Evolutionary conservation across 768 basidiomycete genomes (phyloP), one percentile per base, ranked within the genome.

Genomic region (Suillus weaverae): DNA sequence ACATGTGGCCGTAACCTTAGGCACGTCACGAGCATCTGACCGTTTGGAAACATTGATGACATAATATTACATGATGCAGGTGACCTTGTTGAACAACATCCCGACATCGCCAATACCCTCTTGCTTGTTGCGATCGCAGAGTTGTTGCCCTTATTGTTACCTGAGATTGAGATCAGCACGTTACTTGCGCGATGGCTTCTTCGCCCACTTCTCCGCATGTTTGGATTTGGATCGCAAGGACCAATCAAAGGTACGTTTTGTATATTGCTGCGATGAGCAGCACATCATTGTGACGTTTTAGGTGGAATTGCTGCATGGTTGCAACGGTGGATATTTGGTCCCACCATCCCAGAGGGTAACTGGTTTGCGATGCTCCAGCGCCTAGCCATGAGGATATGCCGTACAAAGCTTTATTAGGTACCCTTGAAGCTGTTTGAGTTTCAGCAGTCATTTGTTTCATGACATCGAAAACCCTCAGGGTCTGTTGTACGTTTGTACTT

Each of bases 141-240:
- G 48, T 26, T 50, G 14, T 50, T 2, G 2, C 46, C 46, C 5
- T 48, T 48, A 22, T 22, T 48, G 46, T 26, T 50, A 18, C 30
- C 70, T 11, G 43, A 71, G 11, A 16, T 22, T 5, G 41, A 70
- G 3, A 22, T 55, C 0, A 2, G 35, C 4, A 11, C 76, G 41
- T 60, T 79, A 61, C 64, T 79, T 4, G 75, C 78, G 59, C 53
- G 44, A 26, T 71, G 66, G 68, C 13, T 82, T 18, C 63, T 78
- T 35, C 74, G 77, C 20, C 75, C 71, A 11, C 13, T 80, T 9
- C 61, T 78, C 14, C 59, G 71, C 3, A 8, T 79, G 2, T 77
- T 81, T 62, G 80, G 80, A n/a, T 79, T 80, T 61, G 75, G 76
- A 0, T 73, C 74, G 16, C 38, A n/a, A 18, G 78, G 78, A 6